Conservation (phyloP, 352 stramenopile genomes). For the Globisporangium solare region DNA sequence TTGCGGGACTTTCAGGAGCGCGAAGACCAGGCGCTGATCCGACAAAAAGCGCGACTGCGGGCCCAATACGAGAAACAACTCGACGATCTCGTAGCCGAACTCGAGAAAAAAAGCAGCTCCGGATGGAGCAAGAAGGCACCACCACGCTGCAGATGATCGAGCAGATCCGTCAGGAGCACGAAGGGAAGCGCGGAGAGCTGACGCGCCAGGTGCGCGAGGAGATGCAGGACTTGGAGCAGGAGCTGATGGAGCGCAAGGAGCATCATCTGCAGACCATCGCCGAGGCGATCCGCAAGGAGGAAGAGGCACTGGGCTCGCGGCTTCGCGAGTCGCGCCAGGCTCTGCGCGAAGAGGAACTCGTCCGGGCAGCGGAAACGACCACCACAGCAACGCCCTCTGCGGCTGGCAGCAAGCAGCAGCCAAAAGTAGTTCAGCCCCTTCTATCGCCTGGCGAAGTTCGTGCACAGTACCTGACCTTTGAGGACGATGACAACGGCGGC, state of each 20-base stretch:
- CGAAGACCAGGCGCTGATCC: slow-evolving; percentile 58
- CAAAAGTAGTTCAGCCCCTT: neutral
- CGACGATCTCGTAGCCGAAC: slow-evolving; percentile 53
- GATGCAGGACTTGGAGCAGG: slow-evolving; percentile 42
- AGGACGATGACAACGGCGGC: neutral
- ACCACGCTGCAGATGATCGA: slow-evolving; percentile 40
- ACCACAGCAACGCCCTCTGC: neutral
- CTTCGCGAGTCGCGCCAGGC: slow-evolving; percentile 31
- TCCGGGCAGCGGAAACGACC: neutral
- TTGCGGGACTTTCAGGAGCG: slow-evolving; percentile 65
- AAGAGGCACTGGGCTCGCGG: slow-evolving; percentile 29
- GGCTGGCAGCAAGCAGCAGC: neutral
- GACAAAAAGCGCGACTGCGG: slow-evolving; percentile 60
- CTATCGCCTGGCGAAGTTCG: neutral
- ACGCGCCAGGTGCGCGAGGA: slow-evolving; percentile 43
- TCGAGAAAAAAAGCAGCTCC: slow-evolving; percentile 50
- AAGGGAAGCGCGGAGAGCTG: slow-evolving; percentile 41
- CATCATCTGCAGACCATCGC: slow-evolving; percentile 34
- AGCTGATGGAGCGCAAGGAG: slow-evolving; percentile 40
- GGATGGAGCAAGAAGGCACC: slow-evolving; percentile 61
- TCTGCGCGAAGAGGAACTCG: slow-evolving; percentile 34
- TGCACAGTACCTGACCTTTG: neutral
- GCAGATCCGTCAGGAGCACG: slow-evolving; percentile 47
- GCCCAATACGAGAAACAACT: slow-evolving; percentile 60
- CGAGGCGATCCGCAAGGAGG: slow-evolving; percentile 36